Evolutionary conservation across 768 basidiomycete species (phyloP), one percentile per base, ranked within the genome.

Genomic region (Podaxis sp.): DNA sequence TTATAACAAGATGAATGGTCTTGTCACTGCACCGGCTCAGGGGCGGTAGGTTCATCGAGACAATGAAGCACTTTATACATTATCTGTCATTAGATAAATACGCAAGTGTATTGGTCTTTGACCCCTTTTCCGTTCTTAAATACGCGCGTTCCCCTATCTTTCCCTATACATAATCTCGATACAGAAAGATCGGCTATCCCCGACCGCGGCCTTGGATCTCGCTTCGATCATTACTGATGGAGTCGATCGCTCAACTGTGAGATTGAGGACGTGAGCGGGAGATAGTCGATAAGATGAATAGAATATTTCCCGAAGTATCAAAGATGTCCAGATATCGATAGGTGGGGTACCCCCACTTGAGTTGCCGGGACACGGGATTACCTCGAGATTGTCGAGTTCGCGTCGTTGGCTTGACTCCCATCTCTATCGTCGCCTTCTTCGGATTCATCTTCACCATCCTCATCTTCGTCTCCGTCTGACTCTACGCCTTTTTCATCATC

Each of bases 361-460:
- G 20, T 22, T 55, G 36, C 53, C 37, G 53, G n/a, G 20, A 20
- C n/a, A 37, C 36, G 37, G 26, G 54, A 56, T 54, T 54, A 60
- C 51, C 52, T 44, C 40, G 41, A 54, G 50, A 57, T 55, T 38
- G 52, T 59, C 41, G 61, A 46, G 36, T 26, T 60, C 30, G 10
- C 50, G 30, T 44, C 40, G 38, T 66, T 66, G 63, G 17, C 15
- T 51, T 24, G 37, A 37, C 52, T 20, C 5, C 44, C 66, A 51
- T 71, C 70, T 15, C 64, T 66, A 11, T 60, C 67, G 0, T 66
- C 70, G 0, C 68, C 72, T n/a, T 68, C 71, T 0, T 68, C 69
- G 0, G 66, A 70, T 10, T 68, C 71, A 0, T 67, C 73, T 8
- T 72, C 74, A 2, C 73, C 74, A 12, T 74, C 74, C 0, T 69